phyloP scores from a whole-genome alignment of 2,329 filamentous ascomycete species.

The Colletotrichum sp. region DNA sequence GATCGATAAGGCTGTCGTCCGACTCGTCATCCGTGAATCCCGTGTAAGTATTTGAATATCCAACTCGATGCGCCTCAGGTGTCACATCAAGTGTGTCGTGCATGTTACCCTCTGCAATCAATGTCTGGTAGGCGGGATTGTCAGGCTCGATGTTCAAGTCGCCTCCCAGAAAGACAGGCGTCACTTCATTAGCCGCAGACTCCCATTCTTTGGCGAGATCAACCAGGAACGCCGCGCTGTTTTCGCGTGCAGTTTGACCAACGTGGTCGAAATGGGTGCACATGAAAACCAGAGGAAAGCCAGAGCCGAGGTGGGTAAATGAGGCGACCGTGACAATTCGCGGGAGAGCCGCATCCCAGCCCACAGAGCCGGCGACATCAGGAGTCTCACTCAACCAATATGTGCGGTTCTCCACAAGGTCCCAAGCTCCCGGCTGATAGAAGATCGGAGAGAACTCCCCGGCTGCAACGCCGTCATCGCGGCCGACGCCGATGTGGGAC shows the following conservation, averaged over 20 bases:
- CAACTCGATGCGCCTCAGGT: slow-evolving; percentile 25
- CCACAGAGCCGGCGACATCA: slow-evolving; percentile 56
- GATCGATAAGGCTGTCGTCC: slow-evolving; percentile 28
- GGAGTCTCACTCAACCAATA: slow-evolving; percentile 70
- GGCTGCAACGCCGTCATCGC: slow-evolving; percentile 60
- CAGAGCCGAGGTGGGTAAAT: slow-evolving; percentile 45
- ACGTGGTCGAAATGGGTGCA: slow-evolving; percentile 60
- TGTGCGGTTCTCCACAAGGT: slow-evolving; percentile 55
- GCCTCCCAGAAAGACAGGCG: slow-evolving; percentile 35
- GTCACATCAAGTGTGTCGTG: slow-evolving; percentile 29
- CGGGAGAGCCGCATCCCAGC: slow-evolving; percentile 56
- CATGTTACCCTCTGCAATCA: slow-evolving; percentile 27
- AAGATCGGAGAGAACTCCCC: slow-evolving; percentile 76
- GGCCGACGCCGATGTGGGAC: slow-evolving; percentile 60
- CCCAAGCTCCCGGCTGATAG: slow-evolving; percentile 60
- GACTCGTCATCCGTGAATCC: slow-evolving; percentile 27
- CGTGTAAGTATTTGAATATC: slow-evolving; percentile 34
- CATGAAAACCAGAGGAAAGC: slow-evolving; percentile 46
- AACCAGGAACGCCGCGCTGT: slow-evolving; percentile 43
- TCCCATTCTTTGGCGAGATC: slow-evolving; percentile 31
- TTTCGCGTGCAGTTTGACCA: slow-evolving; percentile 44
- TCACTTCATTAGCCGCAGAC: background rate
- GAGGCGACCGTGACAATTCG: slow-evolving; percentile 54
- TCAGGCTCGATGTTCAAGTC: slow-evolving; percentile 35
- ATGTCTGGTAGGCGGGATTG: slow-evolving; percentile 28